Evolutionary conservation across 495 filamentous ascomycete species (phyloP).

Genomic region (Hypoxylon trugodes): DNA sequence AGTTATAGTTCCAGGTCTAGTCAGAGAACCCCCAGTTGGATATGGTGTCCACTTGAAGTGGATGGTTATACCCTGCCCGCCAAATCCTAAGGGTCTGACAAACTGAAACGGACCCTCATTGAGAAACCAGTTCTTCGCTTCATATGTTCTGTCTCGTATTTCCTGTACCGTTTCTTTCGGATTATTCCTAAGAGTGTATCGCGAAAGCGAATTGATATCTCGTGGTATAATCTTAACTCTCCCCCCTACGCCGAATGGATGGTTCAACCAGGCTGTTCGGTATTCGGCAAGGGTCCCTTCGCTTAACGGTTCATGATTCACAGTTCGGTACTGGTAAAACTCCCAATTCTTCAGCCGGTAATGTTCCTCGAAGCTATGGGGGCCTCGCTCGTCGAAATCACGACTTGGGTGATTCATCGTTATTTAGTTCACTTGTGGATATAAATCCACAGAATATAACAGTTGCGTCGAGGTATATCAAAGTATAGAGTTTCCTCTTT

Average conservation of each 20-base stretch:
- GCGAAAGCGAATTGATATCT: no score
- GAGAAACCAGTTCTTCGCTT: not conserved
- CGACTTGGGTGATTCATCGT: not conserved
- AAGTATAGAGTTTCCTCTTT: no score
- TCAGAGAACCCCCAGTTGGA: no score
- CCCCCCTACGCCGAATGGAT: not conserved
- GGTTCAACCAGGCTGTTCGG: not conserved
- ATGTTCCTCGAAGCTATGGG: not conserved
- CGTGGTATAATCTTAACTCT: no score
- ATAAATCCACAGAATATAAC: not conserved
- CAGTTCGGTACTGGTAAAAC: not conserved
- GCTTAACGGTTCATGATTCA: not conserved
- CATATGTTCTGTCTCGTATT: not conserved
- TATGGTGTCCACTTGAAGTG: conserved; percentile 13
- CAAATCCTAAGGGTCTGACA: conserved; percentile 7
- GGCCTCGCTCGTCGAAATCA: not conserved
- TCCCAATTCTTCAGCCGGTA: conserved; percentile 12
- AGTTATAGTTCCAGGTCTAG: no score
- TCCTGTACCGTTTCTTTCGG: not conserved
- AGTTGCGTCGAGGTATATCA: no score
- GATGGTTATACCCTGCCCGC: conserved; percentile 13
- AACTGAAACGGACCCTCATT: not conserved
- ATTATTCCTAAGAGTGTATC: not conserved
- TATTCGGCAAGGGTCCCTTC: not conserved
- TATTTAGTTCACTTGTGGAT: not conserved